Evolutionary conservation across 805 yeast genomes (phyloP), one percentile per base, ranked within the genome.

Genomic region (Metschnikowia similis): DNA sequence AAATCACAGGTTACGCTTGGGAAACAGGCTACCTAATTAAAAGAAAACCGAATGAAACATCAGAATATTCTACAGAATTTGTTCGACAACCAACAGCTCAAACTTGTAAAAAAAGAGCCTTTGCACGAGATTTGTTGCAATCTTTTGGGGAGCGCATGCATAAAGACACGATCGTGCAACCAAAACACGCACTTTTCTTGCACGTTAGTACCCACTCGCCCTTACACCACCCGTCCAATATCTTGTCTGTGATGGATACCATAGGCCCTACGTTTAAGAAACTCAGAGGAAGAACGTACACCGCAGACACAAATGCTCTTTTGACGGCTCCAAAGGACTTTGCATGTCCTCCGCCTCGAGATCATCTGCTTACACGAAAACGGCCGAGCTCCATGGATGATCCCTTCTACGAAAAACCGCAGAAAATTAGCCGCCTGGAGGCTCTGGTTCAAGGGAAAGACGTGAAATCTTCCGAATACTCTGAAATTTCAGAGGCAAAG

Each of bases 341-440:
- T 9, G 52, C 51, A 21, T 31, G 41, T 21, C 55, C 57, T 39
- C 35, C 46, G n/a, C 28, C 39, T 35, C 46, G 38, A 35, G 39
- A 43, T 30, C 46, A 43, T 28, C 32, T 34, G 17, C 45, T 52
- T 26, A 32, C 38, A 27, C 51, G 47, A 34, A 54, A 50, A 31
- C 57, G 61, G 26, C 51, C 48, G 8, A 49, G 51, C 30, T 50
- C 56, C 21, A 61, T 55, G 13, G 67, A 64, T 36, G 66, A 66
- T 48, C 71, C 71, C 6, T 67, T 66, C 52, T 57, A 61, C 41
- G 71, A 66, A 45, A 47, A 45, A 38, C 48, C 49, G 28, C 53
- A 51, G 49, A 64, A 48, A 32, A 38, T 14, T 11, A 17, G 49
- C 14, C 51, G 51, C 8, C 44, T 47, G 14, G 53, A 41, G 28